Base-by-base conservation (phyloP, 2,329 filamentous ascomycete genomes). In the Colletotrichum echinochloae region DNA sequence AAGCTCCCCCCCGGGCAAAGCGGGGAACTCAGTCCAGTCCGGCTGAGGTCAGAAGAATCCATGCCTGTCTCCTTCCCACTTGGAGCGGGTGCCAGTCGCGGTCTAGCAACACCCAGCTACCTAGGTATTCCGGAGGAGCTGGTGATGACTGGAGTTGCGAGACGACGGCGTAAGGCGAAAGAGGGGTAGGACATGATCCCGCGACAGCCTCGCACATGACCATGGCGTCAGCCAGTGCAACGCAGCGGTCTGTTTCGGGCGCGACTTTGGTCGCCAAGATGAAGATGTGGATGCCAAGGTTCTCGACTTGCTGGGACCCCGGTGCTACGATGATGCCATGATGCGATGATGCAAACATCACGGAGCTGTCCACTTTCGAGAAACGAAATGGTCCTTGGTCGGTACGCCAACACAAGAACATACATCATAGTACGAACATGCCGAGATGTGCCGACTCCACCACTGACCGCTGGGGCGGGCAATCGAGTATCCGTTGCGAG, bases 171-270 rank as follows among this genome's bases (percentile, higher is more conserved):
- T 8, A 37, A 37, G 30, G 64, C n/a, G 52, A 41, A 35, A 33
- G 55, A 41, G 41, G 51, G 28, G 39, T 37, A 39, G 54, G 54
- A 20, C 28, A 44, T 37, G n/a, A 61, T 44, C 62, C 55, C 41
- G 66, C 52, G 60, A 30, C 66, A 65, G 66, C 66, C 66, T 66
- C 60, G 66, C 41, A 9, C 35, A 66, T 56, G 39, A 66, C 48
- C 55, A 56, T 56, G 61, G 28, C 62, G 59, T 61, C 62, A 66
- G 66, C 62, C 49, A 28, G 60, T 66, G 56, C 28, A 18, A 23
- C 12, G 55, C 52, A 28, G 56, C 20, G 18, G 28, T 35, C 56
- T 39, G n/a, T n/a, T 33, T 28, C 16, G 16, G 16, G 2, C 9
- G 11, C 20, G 51, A 35, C 30, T 35, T 54, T 54, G n/a, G n/a